Percentiles rank a stretch among this genome's conserved stretches.
Conservation (phyloP, 164 flowering plant genomes). For the Sextonia rubra region DNA sequence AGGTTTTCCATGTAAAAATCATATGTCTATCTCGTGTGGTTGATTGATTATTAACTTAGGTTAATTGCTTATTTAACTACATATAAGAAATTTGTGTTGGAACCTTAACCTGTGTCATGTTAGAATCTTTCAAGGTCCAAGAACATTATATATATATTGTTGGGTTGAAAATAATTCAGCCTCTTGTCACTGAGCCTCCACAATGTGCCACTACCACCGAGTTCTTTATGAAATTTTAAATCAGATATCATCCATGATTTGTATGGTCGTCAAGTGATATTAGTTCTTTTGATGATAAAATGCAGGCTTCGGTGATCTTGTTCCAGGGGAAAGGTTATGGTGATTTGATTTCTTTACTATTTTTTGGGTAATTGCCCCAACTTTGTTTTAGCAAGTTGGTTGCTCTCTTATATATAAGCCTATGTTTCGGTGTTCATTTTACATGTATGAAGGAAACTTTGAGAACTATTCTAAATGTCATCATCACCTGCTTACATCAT, state of each 20-base stretch:
- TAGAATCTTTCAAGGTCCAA: not conserved
- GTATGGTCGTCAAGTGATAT: not conserved
- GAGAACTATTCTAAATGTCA: too few species aligned
- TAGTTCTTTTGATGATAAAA: conserved; percentile 10
- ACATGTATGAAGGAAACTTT: too few species aligned
- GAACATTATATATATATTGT: too few species aligned
- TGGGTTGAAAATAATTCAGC: not conserved
- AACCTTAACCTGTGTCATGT: too few species aligned
- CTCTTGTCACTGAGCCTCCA: not conserved
- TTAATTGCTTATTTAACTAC: too few species aligned
- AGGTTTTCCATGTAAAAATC: too few species aligned
- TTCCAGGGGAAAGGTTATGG: conserved; percentile 16
- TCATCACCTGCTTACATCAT: too few species aligned
- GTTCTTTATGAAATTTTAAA: not conserved
- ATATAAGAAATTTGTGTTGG: too few species aligned
- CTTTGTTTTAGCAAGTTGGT: not conserved
- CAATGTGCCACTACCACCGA: not conserved
- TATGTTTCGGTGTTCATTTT: too few species aligned
- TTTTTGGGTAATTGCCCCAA: not conserved
- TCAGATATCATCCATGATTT: not conserved
- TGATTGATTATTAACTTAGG: too few species aligned
- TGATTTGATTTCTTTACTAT: conserved; percentile 7
- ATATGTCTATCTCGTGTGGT: too few species aligned
- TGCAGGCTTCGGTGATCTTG: conserved; percentile 36
- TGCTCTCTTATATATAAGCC: not conserved